Evolutionary conservation across 2,329 filamentous ascomycete species (phyloP), one percentile per base, ranked within the genome.

Genomic region (Cladosporium austrohemisphaericum): DNA sequence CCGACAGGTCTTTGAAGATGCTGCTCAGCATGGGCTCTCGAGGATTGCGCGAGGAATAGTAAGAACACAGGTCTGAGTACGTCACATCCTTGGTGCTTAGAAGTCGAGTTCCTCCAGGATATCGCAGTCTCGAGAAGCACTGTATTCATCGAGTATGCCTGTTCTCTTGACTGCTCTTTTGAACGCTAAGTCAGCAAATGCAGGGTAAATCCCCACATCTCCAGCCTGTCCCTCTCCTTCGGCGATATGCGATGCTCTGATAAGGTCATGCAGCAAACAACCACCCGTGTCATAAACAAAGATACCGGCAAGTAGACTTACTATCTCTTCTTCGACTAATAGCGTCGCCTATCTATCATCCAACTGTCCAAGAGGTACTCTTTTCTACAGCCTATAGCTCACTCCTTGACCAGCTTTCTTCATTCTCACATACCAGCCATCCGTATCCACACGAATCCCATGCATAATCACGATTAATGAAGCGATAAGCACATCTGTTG

Each of bases 181-280:
- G n/a, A n/a, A n/a, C n/a, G n/a, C n/a, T n/a, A n/a, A 28, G 25
- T 35, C 32, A 35, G 32, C 32, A 35, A 8, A 13, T 6, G 9
- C 32, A 13, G 16, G 19, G 41, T 29, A n/a, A 25, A 11, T 26
- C 41, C 41, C 41, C 41, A 45, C 41, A 28, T 35, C 41, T 35
- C 41, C 41, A 36, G 31, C 9, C 16, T 26, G 6, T 6, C 11
- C 25, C 25, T 26, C 25, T 25, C 44, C 23, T 16, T 32, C 44
- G 25, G 43, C 32, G 22, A 38, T 37, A 23, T 29, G 32, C 43
- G 43, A 46, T 26, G 16, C 32, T 18, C 14, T 38, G 44, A 47
- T 47, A 38, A 47, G 44, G 31, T 37, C 20, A 46, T 26, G 31
- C 29, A 31, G 19, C 33, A 38, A 47, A 37, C 44, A 47, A 45